Evolutionary conservation across 495 filamentous ascomycete genomes (phyloP).

Genomic region (Aspergillus sparsus): DNA sequence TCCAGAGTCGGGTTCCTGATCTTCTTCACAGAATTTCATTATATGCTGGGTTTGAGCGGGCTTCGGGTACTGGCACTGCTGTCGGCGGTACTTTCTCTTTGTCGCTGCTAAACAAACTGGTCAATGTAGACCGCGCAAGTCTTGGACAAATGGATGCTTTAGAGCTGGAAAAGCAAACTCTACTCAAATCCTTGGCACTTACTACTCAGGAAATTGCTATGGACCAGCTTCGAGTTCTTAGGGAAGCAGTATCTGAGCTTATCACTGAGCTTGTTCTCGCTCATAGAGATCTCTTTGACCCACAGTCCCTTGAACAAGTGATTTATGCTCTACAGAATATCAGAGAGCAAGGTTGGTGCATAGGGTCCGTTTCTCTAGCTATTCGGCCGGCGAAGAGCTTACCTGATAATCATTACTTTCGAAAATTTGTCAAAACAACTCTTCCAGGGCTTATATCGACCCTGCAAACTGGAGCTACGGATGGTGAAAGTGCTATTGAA

Average conservation of each 20-base stretch:
- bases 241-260: conserved; percentile 48
- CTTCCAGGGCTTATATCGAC: conserved; percentile 38
- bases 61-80: conserved; percentile 34
- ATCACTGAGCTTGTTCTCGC: conserved; percentile 49
- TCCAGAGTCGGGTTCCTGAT: conserved; percentile 36
- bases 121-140: conserved; percentile 52
- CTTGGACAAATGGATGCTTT: conserved; percentile 64
- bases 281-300: conserved; percentile 43
- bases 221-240: conserved; percentile 49
- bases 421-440: conserved; percentile 30
- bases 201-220: conserved; percentile 49
- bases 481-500: conserved; percentile 23
- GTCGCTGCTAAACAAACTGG: conserved; percentile 57
- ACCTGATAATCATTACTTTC: conserved; percentile 40
- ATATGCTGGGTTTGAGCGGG: conserved; percentile 37
- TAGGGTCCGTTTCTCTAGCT: conserved; percentile 13
- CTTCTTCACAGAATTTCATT: conserved; percentile 41
- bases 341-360: conserved; percentile 27
- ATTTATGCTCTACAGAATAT: conserved; percentile 29
- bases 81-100: conserved; percentile 57
- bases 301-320: conserved; percentile 32
- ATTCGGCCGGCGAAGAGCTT: conserved; percentile 29
- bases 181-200: conserved; percentile 55
- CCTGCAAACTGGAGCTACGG: conserved; percentile 21
- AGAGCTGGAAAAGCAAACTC: conserved; percentile 62